These are phyloP conservation scores for Cymodocea nodosa DNA, from an alignment of 116 monocot genomes.

Conservation along the genomic window DNA sequence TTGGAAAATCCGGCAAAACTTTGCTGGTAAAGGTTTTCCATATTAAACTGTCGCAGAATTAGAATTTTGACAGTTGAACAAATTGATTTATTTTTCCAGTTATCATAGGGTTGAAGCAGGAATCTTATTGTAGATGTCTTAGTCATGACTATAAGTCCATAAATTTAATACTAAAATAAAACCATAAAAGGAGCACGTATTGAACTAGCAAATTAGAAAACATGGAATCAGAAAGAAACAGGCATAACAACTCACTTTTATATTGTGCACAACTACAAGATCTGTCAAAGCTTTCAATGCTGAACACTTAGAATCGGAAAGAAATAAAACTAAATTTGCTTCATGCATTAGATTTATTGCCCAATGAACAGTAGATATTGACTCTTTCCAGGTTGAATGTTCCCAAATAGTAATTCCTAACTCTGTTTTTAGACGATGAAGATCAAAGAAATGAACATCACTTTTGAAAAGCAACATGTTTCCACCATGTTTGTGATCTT, in stretches of 20 bases:
- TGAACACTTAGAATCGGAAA: slow-evolving; percentile 38
- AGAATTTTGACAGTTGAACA: too few relatives aligned
- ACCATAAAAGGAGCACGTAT: too few relatives aligned
- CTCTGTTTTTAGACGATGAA: slow-evolving; percentile 27
- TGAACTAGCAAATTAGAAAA: too few relatives aligned
- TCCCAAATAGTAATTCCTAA: slow-evolving; percentile 65
- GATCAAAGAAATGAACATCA: slow-evolving; percentile 34
- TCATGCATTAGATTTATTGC: slow-evolving; percentile 54
- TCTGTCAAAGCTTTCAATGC: slow-evolving; percentile 41
- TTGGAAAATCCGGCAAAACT: too few relatives aligned
- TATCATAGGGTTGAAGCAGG: too few relatives aligned
- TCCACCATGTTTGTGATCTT: slow-evolving; percentile 8
- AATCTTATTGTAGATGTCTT: too few relatives aligned
- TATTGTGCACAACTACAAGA: slow-evolving; percentile 16
- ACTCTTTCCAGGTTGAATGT: slow-evolving; percentile 42
- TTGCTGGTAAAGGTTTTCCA: too few relatives aligned
- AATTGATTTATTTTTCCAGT: too few relatives aligned
- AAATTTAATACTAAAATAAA: too few relatives aligned
- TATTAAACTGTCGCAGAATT: too few relatives aligned
- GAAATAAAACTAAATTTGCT: slow-evolving; percentile 39
- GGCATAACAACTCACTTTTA: slow-evolving; percentile 3
- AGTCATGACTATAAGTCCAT: too few relatives aligned
- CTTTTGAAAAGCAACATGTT: slow-evolving; percentile 6
- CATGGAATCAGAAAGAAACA: not conserved
- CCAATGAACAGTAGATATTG: slow-evolving; percentile 45